phyloP scores from a whole-genome alignment of 768 basidiomycete species.

The Chlorophyllum brunneum region DNA sequence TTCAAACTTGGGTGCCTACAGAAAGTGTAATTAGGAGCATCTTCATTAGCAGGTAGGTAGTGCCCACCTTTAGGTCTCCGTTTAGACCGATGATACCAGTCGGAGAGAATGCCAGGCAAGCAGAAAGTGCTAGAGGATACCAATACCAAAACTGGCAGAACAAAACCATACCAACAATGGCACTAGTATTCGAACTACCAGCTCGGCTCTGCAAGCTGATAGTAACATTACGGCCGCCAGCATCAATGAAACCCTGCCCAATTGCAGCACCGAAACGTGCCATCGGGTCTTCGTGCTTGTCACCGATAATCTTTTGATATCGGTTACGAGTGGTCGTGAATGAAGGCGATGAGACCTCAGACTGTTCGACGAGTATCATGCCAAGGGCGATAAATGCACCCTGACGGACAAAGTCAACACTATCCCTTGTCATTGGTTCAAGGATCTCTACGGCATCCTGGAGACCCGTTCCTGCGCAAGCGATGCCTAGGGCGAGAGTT shows the following conservation, averaged over 20 bases:
- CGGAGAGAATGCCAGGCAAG: conserved; percentile 89
- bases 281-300: conserved; percentile 99
- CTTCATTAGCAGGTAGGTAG: neutral
- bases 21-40: neutral
- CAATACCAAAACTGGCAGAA: conserved; percentile 99
- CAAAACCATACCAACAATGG: conserved; percentile 96
- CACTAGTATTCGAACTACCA: conserved; percentile 88
- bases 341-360: conserved; percentile 84
- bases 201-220: conserved; percentile 92
- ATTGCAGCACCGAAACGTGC: conserved; percentile 96
- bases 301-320: conserved; percentile 84
- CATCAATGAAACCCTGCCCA: conserved; percentile 96
- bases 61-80: conserved; percentile 70
- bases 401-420: conserved; percentile 97
- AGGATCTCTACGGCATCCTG: conserved; percentile 95
- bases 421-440: conserved; percentile 97
- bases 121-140: conserved; percentile 96
- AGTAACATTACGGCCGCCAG: conserved; percentile 94
- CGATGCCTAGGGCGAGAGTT: conserved; percentile 92
- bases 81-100: conserved; percentile 94
- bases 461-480: conserved; percentile 95
- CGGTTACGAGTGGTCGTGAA: conserved; percentile 76
- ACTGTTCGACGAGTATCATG: conserved; percentile 96
- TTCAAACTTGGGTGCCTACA: conserved; percentile 88
- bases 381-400: conserved; percentile 94